Evolutionary conservation across 306 rosid genomes (phyloP).

Genomic region (Mimosa bimucronata): DNA sequence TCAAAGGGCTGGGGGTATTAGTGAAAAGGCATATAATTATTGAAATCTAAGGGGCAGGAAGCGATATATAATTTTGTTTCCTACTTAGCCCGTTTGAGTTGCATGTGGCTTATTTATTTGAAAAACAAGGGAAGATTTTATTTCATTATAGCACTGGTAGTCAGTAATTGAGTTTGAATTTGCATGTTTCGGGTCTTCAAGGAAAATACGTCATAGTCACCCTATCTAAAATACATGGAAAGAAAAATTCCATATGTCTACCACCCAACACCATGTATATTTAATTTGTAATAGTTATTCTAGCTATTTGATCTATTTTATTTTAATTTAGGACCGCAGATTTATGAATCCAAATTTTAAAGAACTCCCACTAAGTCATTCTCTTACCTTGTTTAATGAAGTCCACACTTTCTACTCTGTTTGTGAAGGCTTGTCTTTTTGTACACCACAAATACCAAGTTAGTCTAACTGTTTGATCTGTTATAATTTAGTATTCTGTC

Average conservation of each 20-base stretch:
- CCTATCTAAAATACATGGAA: background rate
- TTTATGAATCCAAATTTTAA: background rate
- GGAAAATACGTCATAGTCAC: background rate
- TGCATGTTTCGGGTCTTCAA: background rate
- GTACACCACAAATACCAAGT: background rate
- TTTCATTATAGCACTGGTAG: background rate
- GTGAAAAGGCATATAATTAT: background rate
- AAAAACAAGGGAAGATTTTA: background rate
- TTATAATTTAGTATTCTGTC: background rate
- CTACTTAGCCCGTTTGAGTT: background rate
- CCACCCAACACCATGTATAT: background rate
- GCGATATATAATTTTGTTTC: background rate
- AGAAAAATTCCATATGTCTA: background rate
- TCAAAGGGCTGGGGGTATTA: background rate
- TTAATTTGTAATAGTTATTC: too few relatives aligned
- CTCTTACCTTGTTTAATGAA: background rate
- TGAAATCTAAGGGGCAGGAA: background rate
- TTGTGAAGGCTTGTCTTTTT: background rate
- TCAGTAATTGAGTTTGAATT: background rate
- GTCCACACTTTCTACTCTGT: background rate
- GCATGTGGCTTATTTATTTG: background rate
- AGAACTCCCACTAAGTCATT: background rate
- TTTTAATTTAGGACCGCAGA: background rate
- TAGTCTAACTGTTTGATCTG: background rate
- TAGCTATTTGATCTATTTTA: too few relatives aligned